phyloP scores from a whole-genome alignment of 1,284 basidiomycete species.

The Rhodotorula sp. region DNA sequence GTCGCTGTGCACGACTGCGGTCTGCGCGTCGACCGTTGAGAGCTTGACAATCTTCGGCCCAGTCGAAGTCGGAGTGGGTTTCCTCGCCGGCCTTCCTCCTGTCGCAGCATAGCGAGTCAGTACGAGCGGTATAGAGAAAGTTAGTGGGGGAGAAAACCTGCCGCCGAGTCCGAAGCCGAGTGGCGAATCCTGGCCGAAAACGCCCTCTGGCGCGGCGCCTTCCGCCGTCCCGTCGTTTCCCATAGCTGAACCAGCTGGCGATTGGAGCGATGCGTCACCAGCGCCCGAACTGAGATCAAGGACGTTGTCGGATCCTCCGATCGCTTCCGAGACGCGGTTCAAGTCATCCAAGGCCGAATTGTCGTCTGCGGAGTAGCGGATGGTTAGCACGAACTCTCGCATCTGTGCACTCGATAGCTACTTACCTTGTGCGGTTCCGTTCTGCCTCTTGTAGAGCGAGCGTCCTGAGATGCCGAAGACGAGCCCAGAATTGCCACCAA shows the following conservation, averaged over 20 bases:
- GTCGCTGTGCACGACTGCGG: not conserved
- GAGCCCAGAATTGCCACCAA: not conserved
- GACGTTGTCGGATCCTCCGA: not conserved
- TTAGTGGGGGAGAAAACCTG: no score
- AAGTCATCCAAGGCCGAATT: not conserved
- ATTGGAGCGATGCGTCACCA: no score
- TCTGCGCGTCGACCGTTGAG: not conserved
- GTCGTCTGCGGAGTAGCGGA: not conserved
- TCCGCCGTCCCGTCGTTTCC: no score
- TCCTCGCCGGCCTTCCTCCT: no score
- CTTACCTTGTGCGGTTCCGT: not conserved
- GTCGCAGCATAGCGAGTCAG: no score
- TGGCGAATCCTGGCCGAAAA: no score
- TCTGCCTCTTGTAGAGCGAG: not conserved
- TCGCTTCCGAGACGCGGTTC: not conserved
- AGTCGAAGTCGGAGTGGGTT: not conserved
- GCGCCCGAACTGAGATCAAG: not conserved
- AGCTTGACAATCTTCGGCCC: not conserved
- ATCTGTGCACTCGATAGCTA: no score
- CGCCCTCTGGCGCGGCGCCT: no score
- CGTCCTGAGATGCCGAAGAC: not conserved
- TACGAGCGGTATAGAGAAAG: no score
- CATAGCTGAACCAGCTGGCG: no score
- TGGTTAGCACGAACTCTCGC: not conserved
- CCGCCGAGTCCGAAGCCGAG: no score